Evolutionary conservation across 495 filamentous ascomycete genomes (phyloP).

Genomic region (Neurospora sp.): DNA sequence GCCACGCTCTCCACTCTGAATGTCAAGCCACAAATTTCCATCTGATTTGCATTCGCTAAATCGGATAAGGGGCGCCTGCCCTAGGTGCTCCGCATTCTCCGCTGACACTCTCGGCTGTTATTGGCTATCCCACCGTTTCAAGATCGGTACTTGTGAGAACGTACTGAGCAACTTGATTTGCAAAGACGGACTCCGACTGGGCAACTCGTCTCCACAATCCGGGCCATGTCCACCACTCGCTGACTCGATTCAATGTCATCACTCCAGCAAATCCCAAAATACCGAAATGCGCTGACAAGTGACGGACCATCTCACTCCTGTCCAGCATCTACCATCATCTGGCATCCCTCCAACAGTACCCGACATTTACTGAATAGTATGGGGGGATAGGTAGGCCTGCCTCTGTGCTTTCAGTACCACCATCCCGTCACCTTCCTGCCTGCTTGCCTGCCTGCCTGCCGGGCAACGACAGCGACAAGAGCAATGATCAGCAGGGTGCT

Average conservation of each 20-base stretch:
- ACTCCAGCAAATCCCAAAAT: not conserved
- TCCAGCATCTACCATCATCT: not conserved
- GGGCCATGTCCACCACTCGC: not conserved
- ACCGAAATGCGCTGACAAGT: not conserved
- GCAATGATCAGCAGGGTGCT: not conserved
- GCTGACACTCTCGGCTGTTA: not conserved
- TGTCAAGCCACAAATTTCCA: not conserved
- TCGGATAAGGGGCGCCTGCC: too few species aligned
- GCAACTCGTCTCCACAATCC: not conserved
- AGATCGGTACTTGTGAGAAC: not conserved
- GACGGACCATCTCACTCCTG: not conserved
- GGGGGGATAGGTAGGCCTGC: not conserved
- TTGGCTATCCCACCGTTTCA: not conserved
- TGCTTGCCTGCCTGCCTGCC: not conserved
- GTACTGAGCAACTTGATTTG: not conserved
- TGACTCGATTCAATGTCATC: not conserved
- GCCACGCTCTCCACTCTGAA: not conserved
- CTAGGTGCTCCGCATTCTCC: not conserved
- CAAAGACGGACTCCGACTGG: not conserved
- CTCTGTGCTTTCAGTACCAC: too few species aligned
- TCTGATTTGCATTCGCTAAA: too few species aligned
- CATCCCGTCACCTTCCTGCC: not conserved
- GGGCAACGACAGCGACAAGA: not conserved
- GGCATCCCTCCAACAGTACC: not conserved
- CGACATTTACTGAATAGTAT: not conserved